A percentile compares a stretch with the other conserved stretches of the same genome.
phyloP scores from a whole-genome alignment of 768 basidiomycete species.

The Amanita molliuscula region DNA sequence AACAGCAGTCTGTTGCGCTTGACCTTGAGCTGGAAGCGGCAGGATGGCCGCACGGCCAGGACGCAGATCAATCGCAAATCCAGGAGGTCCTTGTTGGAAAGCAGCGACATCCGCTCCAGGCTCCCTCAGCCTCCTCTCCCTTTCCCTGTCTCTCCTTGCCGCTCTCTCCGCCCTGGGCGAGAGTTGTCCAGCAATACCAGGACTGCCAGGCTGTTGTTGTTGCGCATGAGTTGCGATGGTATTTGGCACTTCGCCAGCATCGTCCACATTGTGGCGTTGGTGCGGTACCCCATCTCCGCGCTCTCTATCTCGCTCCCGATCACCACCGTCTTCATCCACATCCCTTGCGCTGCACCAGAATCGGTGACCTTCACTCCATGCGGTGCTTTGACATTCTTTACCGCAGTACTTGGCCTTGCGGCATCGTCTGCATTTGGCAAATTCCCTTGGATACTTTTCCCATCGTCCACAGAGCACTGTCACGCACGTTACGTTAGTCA shows the following conservation, averaged over 20 bases:
- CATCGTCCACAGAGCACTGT: slow-evolving; percentile 90
- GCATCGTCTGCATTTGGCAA: slow-evolving; percentile 94
- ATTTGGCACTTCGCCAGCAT: not conserved
- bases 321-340: slow-evolving; percentile 31
- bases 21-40: not conserved
- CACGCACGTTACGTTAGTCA: not conserved
- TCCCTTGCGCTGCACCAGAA: slow-evolving; percentile 82
- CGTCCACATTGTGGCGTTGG: not conserved
- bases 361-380: slow-evolving; percentile 93
- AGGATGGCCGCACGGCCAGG: not conserved
- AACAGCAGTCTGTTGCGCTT: not conserved
- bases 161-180: slow-evolving; percentile 5
- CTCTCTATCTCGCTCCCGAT: slow-evolving; percentile 6
- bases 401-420: slow-evolving; percentile 98
- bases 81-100: not conserved
- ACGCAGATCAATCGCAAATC: not conserved
- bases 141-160: slow-evolving; percentile 4
- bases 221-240: not conserved
- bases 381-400: slow-evolving; percentile 92
- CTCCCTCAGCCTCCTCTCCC: slow-evolving; percentile 2
- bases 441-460: slow-evolving; percentile 89
- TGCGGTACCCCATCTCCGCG: not conserved
- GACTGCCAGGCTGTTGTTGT: not conserved
- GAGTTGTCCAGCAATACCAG: not conserved
- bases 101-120: not conserved